phyloP scores from a whole-genome alignment of 2,329 filamentous ascomycete species.

The Simplicillium sp. region DNA sequence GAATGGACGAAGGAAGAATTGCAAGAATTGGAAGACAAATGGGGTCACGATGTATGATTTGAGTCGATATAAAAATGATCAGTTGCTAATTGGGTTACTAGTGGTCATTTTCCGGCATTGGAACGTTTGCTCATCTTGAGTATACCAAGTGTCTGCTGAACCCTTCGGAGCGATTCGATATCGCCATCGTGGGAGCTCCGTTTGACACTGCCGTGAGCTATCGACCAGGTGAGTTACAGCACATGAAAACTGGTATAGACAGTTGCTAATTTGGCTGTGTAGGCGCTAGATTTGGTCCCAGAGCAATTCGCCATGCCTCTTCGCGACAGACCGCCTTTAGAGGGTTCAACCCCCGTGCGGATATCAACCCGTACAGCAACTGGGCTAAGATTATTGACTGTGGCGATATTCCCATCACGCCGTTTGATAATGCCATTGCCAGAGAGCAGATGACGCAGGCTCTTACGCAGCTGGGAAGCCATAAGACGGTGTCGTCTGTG shows the following conservation, averaged over 20 bases:
- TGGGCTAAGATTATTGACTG: slow-evolving; percentile 83
- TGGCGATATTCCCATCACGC: slow-evolving; percentile 80
- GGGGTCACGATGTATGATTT: slow-evolving; percentile 42
- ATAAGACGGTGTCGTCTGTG: slow-evolving; percentile 25
- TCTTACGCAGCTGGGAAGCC: slow-evolving; percentile 55
- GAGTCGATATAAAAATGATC: background rate
- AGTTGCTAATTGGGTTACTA: slow-evolving; percentile 7
- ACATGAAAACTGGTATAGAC: background rate
- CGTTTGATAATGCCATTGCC: slow-evolving; percentile 77
- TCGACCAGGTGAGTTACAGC: slow-evolving; percentile 43
- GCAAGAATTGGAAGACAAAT: slow-evolving; percentile 45
- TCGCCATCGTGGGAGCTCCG: slow-evolving; percentile 62
- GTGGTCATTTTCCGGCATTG: slow-evolving; percentile 59
- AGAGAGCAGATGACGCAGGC: slow-evolving; percentile 77
- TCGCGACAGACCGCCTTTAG: slow-evolving; percentile 71
- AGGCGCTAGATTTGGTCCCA: slow-evolving; percentile 74
- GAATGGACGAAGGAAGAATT: slow-evolving; percentile 40
- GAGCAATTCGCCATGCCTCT: slow-evolving; percentile 78
- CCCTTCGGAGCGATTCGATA: slow-evolving; percentile 55
- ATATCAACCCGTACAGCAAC: slow-evolving; percentile 74
- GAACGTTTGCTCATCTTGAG: slow-evolving; percentile 63
- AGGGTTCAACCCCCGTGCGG: slow-evolving; percentile 70
- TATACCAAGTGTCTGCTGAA: slow-evolving; percentile 61
- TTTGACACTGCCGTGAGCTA: slow-evolving; percentile 69
- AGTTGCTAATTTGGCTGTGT: slow-evolving; percentile 5